Evolutionary conservation across 129 eudicot genomes (phyloP).

Genomic region (Escallonia herrerae): DNA sequence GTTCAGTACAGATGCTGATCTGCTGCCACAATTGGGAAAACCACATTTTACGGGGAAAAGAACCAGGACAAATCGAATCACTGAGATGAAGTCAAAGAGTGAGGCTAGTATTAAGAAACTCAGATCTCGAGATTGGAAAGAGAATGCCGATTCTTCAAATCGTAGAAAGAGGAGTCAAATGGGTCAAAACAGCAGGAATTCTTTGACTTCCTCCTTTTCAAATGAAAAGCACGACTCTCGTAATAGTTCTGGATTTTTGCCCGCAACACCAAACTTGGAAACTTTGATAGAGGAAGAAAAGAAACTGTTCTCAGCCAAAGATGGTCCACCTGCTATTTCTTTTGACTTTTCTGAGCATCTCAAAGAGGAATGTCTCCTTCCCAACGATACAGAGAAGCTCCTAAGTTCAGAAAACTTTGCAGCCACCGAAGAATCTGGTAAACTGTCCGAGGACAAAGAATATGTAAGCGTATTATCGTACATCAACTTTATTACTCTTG

Average conservation of each 20-base stretch:
- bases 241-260: background rate
- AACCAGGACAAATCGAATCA: slow-evolving; percentile 35
- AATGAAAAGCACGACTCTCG: slow-evolving; percentile 9
- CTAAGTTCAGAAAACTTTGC: slow-evolving; percentile 15
- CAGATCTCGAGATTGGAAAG: slow-evolving; percentile 23
- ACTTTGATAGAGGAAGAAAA: slow-evolving; percentile 11
- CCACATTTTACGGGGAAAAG: slow-evolving; percentile 41
- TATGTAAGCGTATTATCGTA: slow-evolving; percentile 40
- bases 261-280: slow-evolving; percentile 16
- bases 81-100: slow-evolving; percentile 19
- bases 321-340: slow-evolving; percentile 21
- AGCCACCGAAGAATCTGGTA: slow-evolving; percentile 15
- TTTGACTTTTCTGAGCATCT: slow-evolving; percentile 23
- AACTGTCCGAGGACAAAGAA: slow-evolving; percentile 28
- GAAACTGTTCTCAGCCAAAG: slow-evolving; percentile 8
- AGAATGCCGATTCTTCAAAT: slow-evolving; percentile 19
- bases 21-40: slow-evolving; percentile 35
- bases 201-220: slow-evolving; percentile 18
- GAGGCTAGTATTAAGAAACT: slow-evolving; percentile 18
- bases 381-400: slow-evolving; percentile 22
- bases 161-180: slow-evolving; percentile 22
- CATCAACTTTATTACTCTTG: slow-evolving; percentile 6
- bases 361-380: slow-evolving; percentile 16
- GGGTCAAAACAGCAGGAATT: slow-evolving; percentile 10
- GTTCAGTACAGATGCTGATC: slow-evolving; percentile 24